Base-by-base conservation (phyloP, 352 stramenopile species). In the Pythium dissotocum region DNA sequence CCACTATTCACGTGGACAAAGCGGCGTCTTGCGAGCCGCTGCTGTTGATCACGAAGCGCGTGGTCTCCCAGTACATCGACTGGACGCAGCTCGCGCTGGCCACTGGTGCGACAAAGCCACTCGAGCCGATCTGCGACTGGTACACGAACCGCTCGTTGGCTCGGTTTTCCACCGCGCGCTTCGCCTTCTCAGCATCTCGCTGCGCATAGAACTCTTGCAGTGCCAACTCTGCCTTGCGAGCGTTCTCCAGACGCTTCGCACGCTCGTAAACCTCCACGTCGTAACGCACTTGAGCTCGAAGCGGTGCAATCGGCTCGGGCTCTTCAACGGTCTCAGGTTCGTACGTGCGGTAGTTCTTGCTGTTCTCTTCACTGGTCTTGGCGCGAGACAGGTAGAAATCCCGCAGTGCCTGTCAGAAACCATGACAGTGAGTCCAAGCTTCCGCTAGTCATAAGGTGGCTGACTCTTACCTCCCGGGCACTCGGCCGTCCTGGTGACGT, bases 341-440 rank as follows among this genome's bases (percentile, higher is more conserved):
- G 54, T 67, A 63, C 24, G 44, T n/a, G 35, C 61, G 60, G 33
- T 63, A 73, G 16, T 70, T 66, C 63, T 83, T 88, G 70, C 78
- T 77, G 24, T 75, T 78, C 4, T 64, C 75, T 53, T 89, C 82
- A 35, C 77, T 88, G 56, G 77, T 70, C 49, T 81, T 82, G 4
- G 82, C 82, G 33, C 80, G 70, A 1, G 63, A 62, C 10, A 89
- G 66, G 57, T 90, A 90, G 58, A 89, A 90, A 8, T 75, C 73
- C 35, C 76, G 77, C 13, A 90, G 67, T 13, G 70, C 64, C 80
- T 90, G 32, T 4, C 30, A 6, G 26, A 9, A 53, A 18, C 30
- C 55, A 51, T 32, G 8, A 24, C 5, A 2, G 14, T 53, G 14
- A 53, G 46, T 10, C 24, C 46, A 3, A 6, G 2, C 26, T 8